Conservation (phyloP, 306 rosid genomes). For the Luffa aegyptiaca region DNA sequence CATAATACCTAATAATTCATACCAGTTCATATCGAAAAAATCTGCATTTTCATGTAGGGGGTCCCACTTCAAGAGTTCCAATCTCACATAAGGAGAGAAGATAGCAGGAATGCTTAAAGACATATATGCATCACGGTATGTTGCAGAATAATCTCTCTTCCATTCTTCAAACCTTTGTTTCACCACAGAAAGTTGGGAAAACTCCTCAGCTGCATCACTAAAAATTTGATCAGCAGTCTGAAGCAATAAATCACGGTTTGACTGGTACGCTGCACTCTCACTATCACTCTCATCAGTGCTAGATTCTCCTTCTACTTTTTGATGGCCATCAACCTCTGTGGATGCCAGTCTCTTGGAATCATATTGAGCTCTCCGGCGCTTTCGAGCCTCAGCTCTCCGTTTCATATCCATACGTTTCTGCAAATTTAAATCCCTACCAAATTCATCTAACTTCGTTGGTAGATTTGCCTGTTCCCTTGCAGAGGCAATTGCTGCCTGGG, state of each 20-base stretch:
- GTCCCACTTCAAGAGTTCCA: slow-evolving; percentile 96
- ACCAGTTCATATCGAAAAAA: slow-evolving; percentile 86
- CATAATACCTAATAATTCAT: slow-evolving; percentile 12
- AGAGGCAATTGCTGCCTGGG: slow-evolving; percentile 65
- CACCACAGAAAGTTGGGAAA: slow-evolving; percentile 62
- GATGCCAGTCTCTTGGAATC: slow-evolving; percentile 36
- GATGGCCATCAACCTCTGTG: slow-evolving; percentile 55
- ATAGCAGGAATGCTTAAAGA: slow-evolving; percentile 70
- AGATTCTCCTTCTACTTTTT: slow-evolving; percentile 78
- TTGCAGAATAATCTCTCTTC: slow-evolving; percentile 57
- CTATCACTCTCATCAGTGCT: slow-evolving; percentile 97
- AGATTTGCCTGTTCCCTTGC: slow-evolving; percentile 58
- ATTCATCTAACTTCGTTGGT: slow-evolving; percentile 76
- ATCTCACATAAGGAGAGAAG: slow-evolving; percentile 88
- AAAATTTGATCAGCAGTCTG: slow-evolving; percentile 80
- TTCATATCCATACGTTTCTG: slow-evolving; percentile 81
- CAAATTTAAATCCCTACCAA: slow-evolving; percentile 81
- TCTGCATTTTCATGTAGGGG: slow-evolving; percentile 76
- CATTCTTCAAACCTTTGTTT: slow-evolving; percentile 83
- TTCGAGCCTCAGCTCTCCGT: slow-evolving; percentile 49
- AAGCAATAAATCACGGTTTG: slow-evolving; percentile 51
- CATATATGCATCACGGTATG: slow-evolving; percentile 84
- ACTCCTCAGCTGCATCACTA: slow-evolving; percentile 87
- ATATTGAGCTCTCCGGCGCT: slow-evolving; percentile 32
- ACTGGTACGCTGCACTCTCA: slow-evolving; percentile 58